phyloP scores from a whole-genome alignment of 352 stramenopile genomes.

The Globisporangium cystogenes region DNA sequence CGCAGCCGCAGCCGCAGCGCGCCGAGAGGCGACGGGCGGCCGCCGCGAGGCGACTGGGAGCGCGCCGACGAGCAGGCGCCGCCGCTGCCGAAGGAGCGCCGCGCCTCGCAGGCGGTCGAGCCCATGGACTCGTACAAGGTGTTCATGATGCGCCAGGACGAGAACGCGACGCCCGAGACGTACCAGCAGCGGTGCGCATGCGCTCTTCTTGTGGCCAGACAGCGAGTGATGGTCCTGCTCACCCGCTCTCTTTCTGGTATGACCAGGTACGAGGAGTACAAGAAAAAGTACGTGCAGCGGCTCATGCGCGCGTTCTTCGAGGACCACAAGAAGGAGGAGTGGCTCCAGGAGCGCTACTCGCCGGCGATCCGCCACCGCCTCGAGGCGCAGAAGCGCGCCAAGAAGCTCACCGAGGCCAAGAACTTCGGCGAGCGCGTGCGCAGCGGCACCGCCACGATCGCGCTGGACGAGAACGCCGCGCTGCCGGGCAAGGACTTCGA shows the following conservation, averaged over 20 bases:
- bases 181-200: conserved; percentile 67
- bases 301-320: conserved; percentile 83
- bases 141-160: conserved; percentile 86
- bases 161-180: conserved; percentile 71
- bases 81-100: conserved; percentile 20
- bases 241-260: no score
- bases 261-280: conserved; percentile 84
- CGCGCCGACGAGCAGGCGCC: conserved; percentile 12
- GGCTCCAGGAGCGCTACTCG: conserved; percentile 84
- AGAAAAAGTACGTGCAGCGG: conserved; percentile 81
- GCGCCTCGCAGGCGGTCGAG: conserved; percentile 43
- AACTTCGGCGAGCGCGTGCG: conserved; percentile 63
- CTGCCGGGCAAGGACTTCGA: conserved; percentile 44
- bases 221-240: neutral
- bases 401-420: conserved; percentile 72
- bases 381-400: conserved; percentile 54
- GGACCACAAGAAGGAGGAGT: conserved; percentile 79
- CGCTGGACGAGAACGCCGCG: conserved; percentile 54
- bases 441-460: conserved; percentile 45
- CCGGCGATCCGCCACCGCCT: conserved; percentile 64
- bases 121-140: conserved; percentile 82
- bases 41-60: conserved; percentile 15
- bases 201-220: no score
- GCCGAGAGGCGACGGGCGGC: conserved; percentile 12
- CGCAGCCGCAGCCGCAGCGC: conserved; percentile 33